Base-by-base conservation (phyloP, 805 yeast species). In the Huiozyma naganishii region DNA sequence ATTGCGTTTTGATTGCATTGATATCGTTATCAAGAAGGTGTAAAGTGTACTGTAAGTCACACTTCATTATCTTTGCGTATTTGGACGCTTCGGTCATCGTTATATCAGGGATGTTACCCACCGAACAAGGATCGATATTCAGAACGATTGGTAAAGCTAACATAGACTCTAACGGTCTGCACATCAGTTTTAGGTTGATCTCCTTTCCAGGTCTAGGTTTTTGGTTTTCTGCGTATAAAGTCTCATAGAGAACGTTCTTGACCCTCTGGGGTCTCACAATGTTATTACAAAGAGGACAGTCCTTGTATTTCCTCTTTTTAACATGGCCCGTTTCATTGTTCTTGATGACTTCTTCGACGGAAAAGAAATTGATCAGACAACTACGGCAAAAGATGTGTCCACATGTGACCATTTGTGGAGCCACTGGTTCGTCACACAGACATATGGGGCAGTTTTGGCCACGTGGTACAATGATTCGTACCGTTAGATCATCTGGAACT, bases 341-440 rank as follows among this genome's bases (percentile, higher is more conserved):
- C 5, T 63, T 59, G 6, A 64, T 56, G 27, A 68, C 69, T 13
- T 80, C 77, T 33, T 76, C 83, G 37, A 49, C 45, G 12, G 58
- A 49, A 38, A 86, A 66, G 53, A 84, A 76, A 38, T 88, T 75
- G 44, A 88, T 61, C 29, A 90, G 62, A 61, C 99, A 92, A 10
- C 88, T 77, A 44, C 77, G 71, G 58, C 99, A 92, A 55, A 92
- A 77, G 11, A 88, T 73, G 58, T 92, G 99, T 5, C 99, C 98
- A 66, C 99, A 92, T 9, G 79, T 73, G 29, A 87, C 79, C 97
- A 92, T 94, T 44, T 97, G 69, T 2, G 98, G 97, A 0, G 97
- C 96, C 12, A 83, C 75, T 10, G 92, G 84, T 10, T 79, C 80
- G 41, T 86, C 94, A 30, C 80, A 73, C 10, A 92, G 67, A 60